Percentiles rank a stretch among this genome's conserved stretches.
Conservation (phyloP, 2,329 filamentous ascomycete species). For the Orbilia blumenaviensis region DNA sequence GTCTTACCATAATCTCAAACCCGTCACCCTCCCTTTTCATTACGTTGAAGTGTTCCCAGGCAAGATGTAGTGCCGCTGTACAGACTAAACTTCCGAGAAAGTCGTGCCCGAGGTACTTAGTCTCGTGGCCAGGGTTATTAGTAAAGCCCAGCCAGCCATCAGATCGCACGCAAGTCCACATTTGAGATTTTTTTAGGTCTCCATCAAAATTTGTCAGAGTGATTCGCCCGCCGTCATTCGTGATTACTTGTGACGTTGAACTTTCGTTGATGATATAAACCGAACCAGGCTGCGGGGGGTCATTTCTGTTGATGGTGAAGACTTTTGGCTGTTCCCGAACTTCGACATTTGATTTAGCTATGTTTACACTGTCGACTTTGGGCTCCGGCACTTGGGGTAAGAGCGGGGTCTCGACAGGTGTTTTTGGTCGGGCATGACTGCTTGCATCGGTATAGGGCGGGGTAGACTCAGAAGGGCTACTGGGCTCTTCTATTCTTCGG, state of each 20-base stretch:
- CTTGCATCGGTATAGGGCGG: too few species aligned
- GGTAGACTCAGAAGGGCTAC: too few species aligned
- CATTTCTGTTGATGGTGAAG: constrained; percentile 5
- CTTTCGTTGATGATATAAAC: constrained; percentile 37
- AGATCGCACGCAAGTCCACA: constrained; percentile 23
- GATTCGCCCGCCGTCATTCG: background rate
- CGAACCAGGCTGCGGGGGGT: constrained; percentile 26
- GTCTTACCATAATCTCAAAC: constrained; percentile 28
- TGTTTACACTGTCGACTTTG: background rate
- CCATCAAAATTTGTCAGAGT: background rate
- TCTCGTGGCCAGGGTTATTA: constrained; percentile 16
- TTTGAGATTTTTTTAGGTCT: constrained; percentile 26
- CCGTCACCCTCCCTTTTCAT: constrained; percentile 24
- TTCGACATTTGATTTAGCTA: background rate
- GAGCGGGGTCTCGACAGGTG: too few species aligned
- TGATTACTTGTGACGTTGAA: constrained; percentile 3
- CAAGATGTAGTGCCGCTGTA: background rate
- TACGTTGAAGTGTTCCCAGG: constrained; percentile 36
- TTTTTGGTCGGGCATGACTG: too few species aligned
- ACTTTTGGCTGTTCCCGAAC: background rate
- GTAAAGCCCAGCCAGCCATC: constrained; percentile 41
- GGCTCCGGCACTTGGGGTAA: too few species aligned
- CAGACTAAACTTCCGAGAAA: background rate
- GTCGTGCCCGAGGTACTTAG: constrained; percentile 22
- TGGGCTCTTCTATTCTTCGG: too few species aligned